Conservation (phyloP, 352 stramenopile species). For the Pythium monospermum region DNA sequence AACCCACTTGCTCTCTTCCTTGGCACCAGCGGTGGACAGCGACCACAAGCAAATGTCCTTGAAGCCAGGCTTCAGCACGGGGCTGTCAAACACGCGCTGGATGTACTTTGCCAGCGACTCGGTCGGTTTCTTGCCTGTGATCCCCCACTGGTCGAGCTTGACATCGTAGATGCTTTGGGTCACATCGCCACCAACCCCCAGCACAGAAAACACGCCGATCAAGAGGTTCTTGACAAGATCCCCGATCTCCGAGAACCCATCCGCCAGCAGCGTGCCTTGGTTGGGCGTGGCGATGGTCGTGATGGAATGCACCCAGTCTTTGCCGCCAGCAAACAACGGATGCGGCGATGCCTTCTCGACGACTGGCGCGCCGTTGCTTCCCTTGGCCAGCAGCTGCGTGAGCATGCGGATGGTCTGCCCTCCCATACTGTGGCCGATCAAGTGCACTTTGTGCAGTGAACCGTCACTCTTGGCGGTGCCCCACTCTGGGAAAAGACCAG, state of each 20-base stretch:
- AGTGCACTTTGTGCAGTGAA: constrained; percentile 56
- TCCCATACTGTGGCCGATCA: constrained; percentile 78
- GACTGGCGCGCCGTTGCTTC: constrained; percentile 33
- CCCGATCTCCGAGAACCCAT: constrained; percentile 37
- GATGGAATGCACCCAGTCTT: constrained; percentile 64
- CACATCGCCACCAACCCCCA: constrained; percentile 26
- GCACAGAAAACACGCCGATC: constrained; percentile 26
- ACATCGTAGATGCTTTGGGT: constrained; percentile 36
- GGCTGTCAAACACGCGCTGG: constrained; percentile 31
- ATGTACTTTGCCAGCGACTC: constrained; percentile 33
- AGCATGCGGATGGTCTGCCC: constrained; percentile 77
- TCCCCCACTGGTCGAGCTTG: constrained; percentile 54
- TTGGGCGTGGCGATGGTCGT: constrained; percentile 60
- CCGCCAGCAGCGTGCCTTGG: constrained; percentile 45
- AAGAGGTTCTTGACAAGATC: constrained; percentile 36
- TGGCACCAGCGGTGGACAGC: constrained; percentile 30
- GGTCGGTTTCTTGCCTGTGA: constrained; percentile 20
- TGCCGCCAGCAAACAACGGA: constrained; percentile 46
- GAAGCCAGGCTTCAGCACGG: constrained; percentile 30
- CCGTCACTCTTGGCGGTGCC: too few relatives aligned
- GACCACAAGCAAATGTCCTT: constrained; percentile 39
- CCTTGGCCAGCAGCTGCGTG: constrained; percentile 47
- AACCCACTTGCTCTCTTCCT: constrained; percentile 40
- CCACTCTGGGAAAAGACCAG: constrained; percentile 37
- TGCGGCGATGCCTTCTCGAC: constrained; percentile 24